These are phyloP conservation scores for Aegle marmelos DNA, from an alignment of 345 rosid genomes.

Conservation along the genomic window DNA sequence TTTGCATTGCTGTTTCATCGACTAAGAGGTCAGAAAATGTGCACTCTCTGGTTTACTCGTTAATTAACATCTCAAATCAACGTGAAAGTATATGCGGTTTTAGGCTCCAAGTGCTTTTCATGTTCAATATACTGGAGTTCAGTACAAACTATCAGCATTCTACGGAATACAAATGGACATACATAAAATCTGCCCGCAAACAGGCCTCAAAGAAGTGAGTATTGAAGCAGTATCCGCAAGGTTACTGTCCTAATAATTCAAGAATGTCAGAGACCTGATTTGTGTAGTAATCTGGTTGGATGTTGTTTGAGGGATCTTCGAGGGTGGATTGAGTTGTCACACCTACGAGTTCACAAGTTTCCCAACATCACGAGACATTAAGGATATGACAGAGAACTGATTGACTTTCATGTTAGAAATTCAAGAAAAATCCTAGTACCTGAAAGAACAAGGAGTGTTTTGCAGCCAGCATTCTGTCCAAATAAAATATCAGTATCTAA, in stretches of 20 bases:
- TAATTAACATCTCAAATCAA: background rate
- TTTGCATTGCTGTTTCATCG: too few species aligned
- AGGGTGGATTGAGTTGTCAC: conserved; percentile 60
- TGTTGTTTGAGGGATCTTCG: conserved; percentile 46
- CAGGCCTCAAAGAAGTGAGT: background rate
- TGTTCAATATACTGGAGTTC: too few species aligned
- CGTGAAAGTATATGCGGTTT: too few species aligned
- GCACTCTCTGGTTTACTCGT: background rate
- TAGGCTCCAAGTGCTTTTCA: too few species aligned
- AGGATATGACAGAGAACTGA: background rate
- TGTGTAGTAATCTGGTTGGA: conserved; percentile 77
- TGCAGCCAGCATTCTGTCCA: conserved; percentile 82
- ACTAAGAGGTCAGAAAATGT: too few species aligned
- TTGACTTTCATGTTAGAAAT: background rate
- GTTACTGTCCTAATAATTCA: conserved; percentile 37
- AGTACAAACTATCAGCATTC: background rate
- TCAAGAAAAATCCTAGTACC: conserved; percentile 28
- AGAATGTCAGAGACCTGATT: conserved; percentile 56
- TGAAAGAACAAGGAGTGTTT: conserved; percentile 91
- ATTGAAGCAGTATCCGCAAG: background rate
- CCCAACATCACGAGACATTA: background rate
- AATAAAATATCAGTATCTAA: conserved; percentile 85
- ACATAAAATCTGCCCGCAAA: background rate
- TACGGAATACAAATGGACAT: too few species aligned
- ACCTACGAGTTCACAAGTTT: conserved; percentile 40